Base-by-base conservation (phyloP, 768 basidiomycete species). In the Pleurotus salmoneostramineus region DNA sequence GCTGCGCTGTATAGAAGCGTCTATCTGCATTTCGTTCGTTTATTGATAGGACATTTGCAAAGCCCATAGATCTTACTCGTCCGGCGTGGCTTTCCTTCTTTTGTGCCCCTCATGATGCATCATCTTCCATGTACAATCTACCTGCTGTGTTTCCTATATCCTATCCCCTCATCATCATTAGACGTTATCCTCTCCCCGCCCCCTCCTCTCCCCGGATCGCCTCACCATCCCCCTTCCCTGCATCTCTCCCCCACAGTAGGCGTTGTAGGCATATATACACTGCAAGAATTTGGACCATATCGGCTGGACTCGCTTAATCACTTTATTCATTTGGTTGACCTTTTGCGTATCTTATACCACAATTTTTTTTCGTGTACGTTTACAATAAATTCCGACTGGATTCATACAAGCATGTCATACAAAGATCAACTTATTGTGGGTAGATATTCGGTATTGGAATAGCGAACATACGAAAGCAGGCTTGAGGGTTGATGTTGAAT, bases 181-280 rank as follows among this genome's bases (percentile, higher is more conserved):
- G 52, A 55, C 40, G 27, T 55, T 40, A 33, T 31, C 43, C 15
- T 55, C 8, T 33, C 40, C n/a, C 40, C 35, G 35, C 32, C 35
- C 35, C 35, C 50, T 35, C 50, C 14, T 50, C 50, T 14, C 32
- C 35, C 50, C 14, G 32, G 27, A 50, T 15, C 27, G 21, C 21
- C 21, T 27, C 21, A 27, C 27, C 50, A 52, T 36, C 17, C 35
- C 27, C 50, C 37, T 32, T n/a, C 34, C 31, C 33, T 32, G n/a
- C 12, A 35, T 37, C 36, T 31, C 35, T 42, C 52, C 33, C 50
- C n/a, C n/a, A 32, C 40, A 55, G 52, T 55, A 55, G 52, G 52
- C 52, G 40, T 55, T 55, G 52, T 55, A 55, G 52, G 52, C 12
- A 55, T 55, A 55, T 33, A 50, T 55, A 55, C 15, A 55, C 52